Conservation (phyloP, 2,329 filamentous ascomycete genomes). For the Falciphora oryzae region DNA sequence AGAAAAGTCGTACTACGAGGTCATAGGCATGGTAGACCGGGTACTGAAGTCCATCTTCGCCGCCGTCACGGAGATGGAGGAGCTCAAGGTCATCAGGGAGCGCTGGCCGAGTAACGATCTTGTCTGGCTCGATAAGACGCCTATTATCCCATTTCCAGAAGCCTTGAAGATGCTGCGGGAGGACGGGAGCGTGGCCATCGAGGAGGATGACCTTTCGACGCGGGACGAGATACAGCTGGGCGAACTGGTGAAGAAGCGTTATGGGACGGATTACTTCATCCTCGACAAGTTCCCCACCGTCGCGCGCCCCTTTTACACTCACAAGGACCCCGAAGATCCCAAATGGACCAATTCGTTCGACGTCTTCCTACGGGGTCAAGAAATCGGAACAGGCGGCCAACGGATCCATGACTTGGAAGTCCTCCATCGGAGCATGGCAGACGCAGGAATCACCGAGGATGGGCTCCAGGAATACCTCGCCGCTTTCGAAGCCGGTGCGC, state of each 20-base stretch:
- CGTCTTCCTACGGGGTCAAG: constrained; percentile 88
- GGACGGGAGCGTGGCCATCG: constrained; percentile 65
- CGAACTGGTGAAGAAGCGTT: constrained; percentile 78
- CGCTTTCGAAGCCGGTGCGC: constrained; percentile 82
- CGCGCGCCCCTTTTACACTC: constrained; percentile 86
- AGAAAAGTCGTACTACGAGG: constrained; percentile 83
- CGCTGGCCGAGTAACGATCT: constrained; percentile 85
- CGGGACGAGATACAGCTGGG: constrained; percentile 83
- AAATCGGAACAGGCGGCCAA: constrained; percentile 87
- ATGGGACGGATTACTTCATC: constrained; percentile 85
- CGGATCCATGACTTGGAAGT: constrained; percentile 78
- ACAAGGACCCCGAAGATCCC: constrained; percentile 69
- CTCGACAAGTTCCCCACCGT: constrained; percentile 86
- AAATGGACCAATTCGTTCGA: constrained; percentile 87
- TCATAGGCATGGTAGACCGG: constrained; percentile 69
- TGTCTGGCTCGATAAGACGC: constrained; percentile 80
- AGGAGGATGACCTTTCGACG: constrained; percentile 76
- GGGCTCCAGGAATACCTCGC: constrained; percentile 87
- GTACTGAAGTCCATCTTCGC: constrained; percentile 70
- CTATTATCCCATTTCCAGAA: constrained; percentile 72
- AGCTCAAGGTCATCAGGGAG: constrained; percentile 73
- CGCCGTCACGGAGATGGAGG: constrained; percentile 50
- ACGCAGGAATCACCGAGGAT: constrained; percentile 68
- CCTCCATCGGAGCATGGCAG: constrained; percentile 71
- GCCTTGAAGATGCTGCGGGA: constrained; percentile 76